Conservation (phyloP, 2,329 filamentous ascomycete genomes). For the Pestalotiopsis fici region DNA sequence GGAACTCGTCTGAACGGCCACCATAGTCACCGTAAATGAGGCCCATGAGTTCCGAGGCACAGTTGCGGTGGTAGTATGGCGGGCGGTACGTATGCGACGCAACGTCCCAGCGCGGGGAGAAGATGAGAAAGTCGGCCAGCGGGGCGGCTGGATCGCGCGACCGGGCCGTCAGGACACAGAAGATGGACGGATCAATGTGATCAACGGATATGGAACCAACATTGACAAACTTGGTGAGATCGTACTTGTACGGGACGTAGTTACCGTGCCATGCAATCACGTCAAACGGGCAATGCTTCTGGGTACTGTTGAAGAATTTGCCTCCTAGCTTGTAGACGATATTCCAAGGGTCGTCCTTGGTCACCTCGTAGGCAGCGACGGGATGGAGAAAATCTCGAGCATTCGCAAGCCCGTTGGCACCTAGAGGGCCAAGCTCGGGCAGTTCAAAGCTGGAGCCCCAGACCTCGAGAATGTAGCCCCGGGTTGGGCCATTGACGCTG, state of each 20-base stretch:
- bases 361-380: slow-evolving; percentile 58
- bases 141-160: slow-evolving; percentile 54
- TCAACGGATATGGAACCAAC: slow-evolving; percentile 60
- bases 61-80: slow-evolving; percentile 67
- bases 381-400: slow-evolving; percentile 66
- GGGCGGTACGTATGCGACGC: slow-evolving; percentile 63
- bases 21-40: slow-evolving; percentile 36
- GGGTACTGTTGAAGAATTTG: slow-evolving; percentile 59
- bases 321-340: slow-evolving; percentile 65
- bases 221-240: slow-evolving; percentile 58
- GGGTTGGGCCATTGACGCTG: slow-evolving; percentile 58
- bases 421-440: slow-evolving; percentile 67
- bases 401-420: slow-evolving; percentile 67
- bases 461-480: slow-evolving; percentile 69
- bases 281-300: slow-evolving; percentile 69
- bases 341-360: slow-evolving; percentile 51
- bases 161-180: slow-evolving; percentile 63
- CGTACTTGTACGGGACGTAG: slow-evolving; percentile 62
- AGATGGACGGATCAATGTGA: slow-evolving; percentile 68
- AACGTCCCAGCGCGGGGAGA: slow-evolving; percentile 67
- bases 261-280: slow-evolving; percentile 75
- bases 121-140: slow-evolving; percentile 66
- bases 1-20: slow-evolving; percentile 38
- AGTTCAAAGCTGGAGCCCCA: slow-evolving; percentile 66
- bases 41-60: slow-evolving; percentile 58